Conservation (phyloP, 148 eudicot species). For the Chenopodium album region DNA sequence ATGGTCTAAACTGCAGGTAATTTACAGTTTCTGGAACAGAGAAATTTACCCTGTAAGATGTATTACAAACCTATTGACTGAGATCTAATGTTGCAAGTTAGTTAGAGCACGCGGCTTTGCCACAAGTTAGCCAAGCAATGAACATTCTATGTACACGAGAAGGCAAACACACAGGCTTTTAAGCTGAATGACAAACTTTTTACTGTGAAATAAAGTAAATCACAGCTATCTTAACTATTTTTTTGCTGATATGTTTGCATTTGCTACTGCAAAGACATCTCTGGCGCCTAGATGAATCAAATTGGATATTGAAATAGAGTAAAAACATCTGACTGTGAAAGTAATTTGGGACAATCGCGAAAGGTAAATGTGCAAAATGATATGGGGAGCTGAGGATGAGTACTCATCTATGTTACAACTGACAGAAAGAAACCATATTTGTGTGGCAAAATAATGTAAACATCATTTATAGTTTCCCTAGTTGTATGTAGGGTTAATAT, state of each 20-base stretch:
- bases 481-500: no score
- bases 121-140: no score
- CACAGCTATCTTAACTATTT: background rate
- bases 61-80: background rate
- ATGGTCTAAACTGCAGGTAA: background rate
- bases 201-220: no score
- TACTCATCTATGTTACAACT: background rate
- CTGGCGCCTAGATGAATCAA: no score
- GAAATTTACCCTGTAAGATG: background rate
- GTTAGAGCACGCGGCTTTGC: no score
- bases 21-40: background rate
- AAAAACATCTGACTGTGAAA: background rate
- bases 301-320: no score
- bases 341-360: no score
- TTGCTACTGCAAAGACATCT: background rate
- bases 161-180: background rate
- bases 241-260: background rate
- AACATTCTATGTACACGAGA: background rate
- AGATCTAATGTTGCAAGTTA: no score
- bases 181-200: background rate
- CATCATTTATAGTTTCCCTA: no score
- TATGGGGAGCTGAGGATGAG: background rate
- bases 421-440: no score
- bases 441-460: no score
- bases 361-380: no score